Conservation (phyloP, 2,329 filamentous ascomycete genomes). For the Paraphaeosphaeria minitans region DNA sequence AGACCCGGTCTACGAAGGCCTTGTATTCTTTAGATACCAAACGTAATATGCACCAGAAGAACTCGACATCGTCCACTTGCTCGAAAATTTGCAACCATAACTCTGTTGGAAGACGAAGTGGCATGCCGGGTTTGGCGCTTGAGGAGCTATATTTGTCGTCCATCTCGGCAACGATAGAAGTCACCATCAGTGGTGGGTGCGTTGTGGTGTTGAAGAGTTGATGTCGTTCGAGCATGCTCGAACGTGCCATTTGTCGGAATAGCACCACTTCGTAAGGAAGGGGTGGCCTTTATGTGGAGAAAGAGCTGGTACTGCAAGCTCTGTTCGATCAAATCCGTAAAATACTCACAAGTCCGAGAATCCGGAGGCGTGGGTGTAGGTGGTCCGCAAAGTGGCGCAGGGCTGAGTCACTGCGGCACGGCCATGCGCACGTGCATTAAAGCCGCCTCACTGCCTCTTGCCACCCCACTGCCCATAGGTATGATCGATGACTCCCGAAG, state of each 20-base stretch:
- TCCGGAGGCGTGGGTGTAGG: not conserved
- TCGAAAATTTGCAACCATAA: slow-evolving; percentile 13
- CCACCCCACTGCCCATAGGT: not conserved
- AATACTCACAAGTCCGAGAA: not conserved
- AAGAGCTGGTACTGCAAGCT: no score
- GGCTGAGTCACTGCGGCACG: slow-evolving; percentile 1
- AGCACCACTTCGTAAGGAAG: no score
- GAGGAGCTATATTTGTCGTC: not conserved
- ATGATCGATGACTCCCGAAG: not conserved
- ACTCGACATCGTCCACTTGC: slow-evolving; percentile 10
- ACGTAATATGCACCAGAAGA: slow-evolving; percentile 28
- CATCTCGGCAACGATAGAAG: no score
- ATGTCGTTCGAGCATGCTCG: not conserved
- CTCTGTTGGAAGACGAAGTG: slow-evolving; percentile 9
- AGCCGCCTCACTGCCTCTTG: not conserved
- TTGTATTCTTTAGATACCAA: slow-evolving; percentile 21
- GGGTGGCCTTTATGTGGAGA: no score
- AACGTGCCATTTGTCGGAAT: no score
- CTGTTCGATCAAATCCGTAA: not conserved
- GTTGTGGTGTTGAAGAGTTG: not conserved
- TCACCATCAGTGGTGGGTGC: not conserved
- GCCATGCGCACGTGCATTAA: not conserved
- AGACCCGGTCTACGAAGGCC: slow-evolving; percentile 25
- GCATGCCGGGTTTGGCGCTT: not conserved
- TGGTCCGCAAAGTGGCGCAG: not conserved